Evolutionary conservation across 495 filamentous ascomycete species (phyloP), one percentile per base, ranked within the genome.

Genomic region (Chaetomium fimeti): DNA sequence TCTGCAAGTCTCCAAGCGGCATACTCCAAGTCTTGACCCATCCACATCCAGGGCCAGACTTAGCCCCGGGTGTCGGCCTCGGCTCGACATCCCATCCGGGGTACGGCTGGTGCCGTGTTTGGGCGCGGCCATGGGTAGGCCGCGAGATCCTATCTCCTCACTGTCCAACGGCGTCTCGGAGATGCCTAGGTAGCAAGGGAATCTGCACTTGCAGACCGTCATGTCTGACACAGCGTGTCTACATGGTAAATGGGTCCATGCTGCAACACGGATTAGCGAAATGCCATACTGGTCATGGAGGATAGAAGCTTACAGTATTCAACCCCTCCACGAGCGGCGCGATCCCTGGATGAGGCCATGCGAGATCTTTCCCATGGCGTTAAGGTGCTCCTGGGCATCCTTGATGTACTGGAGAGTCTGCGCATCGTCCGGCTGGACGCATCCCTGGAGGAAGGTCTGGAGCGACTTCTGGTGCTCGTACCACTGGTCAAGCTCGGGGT

Each of bases 401-500:
- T 73, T 71, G 69, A 82, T 72, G 62, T 75, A 71, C 57, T 79
- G 78, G 58, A 81, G 62, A 62, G 68, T 74, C 42, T 77, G 75
- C 43, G 77, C 74, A 57, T 79, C 78, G 65, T 79, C 76, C n/a
- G 80, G 79, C 68, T 75, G 75, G 69, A 25, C 71, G 59, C 74
- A 77, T n/a, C 71, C 75, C 65, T 75, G 72, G 12, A 82, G 67
- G 29, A 80, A 75, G 22, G 58, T 68, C 66, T 79, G 75, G 28
- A 83, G 75, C 43, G 76, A 77, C 70, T 74, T 78, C 52, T 77
- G 79, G 71, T 82, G 78, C 59, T 79, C 71, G 63, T 76, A 76
- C 80, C 80, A 83, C 52, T 77, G 74, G 29, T 80, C 76, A 36
- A 77, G 66, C 63, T 80, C 69, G 45, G 74, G 71, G 54, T 74